phyloP scores from a whole-genome alignment of 108 stramenopile genomes.

The Schizochytrium sp. region DNA sequence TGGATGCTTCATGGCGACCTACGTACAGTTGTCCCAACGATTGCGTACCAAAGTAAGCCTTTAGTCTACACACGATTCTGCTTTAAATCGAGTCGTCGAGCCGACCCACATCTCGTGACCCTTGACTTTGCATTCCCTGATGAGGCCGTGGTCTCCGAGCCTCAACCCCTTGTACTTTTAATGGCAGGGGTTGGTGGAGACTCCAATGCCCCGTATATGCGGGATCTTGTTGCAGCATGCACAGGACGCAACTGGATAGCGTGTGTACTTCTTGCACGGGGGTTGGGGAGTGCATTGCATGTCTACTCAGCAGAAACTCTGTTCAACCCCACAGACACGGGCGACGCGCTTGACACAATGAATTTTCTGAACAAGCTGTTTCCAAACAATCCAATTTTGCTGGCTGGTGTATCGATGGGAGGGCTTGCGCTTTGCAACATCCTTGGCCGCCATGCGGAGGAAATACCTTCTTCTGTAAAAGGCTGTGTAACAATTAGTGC shows the following conservation, averaged over 20 bases:
- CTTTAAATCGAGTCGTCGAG: neutral
- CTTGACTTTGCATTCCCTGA: constrained; percentile 38
- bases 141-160: neutral
- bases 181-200: constrained; percentile 55
- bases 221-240: neutral
- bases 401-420: constrained; percentile 39
- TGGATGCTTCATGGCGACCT: constrained; percentile 36
- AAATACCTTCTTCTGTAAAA: neutral
- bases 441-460: constrained; percentile 14
- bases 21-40: neutral
- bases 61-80: constrained; percentile 6
- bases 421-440: constrained; percentile 16
- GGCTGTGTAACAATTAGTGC: constrained; percentile 26
- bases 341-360: constrained; percentile 18
- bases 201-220: constrained; percentile 51
- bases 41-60: neutral
- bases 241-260: constrained; percentile 13
- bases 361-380: neutral
- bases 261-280: constrained; percentile 11
- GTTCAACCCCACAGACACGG: constrained; percentile 45
- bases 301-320: neutral
- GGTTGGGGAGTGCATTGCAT: neutral
- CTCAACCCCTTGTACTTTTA: neutral
- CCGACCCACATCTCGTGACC: neutral
- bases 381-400: constrained; percentile 14